Evolutionary conservation across 1,284 basidiomycete species (phyloP), one percentile per base, ranked within the genome.

Genomic region (Ceratobasidium sp.): DNA sequence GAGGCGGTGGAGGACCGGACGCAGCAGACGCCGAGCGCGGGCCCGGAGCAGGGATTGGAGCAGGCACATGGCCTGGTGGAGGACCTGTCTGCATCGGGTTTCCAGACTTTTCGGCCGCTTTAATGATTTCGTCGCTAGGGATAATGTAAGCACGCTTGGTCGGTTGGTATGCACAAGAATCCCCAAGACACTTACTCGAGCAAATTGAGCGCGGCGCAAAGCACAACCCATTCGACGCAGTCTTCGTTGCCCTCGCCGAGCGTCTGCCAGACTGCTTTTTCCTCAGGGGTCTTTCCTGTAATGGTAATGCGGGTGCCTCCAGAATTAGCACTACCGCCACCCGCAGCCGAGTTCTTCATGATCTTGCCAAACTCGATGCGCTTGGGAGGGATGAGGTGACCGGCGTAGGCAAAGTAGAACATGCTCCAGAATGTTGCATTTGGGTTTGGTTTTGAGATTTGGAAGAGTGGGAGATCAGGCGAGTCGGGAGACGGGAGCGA

Each of bases 331-430:
- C 50, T 52, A 23, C 96, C 95, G 76, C 92, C 94, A 16, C 91
- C 89, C 23, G 90, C 92, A 8, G 92, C 88, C 4, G 94, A 92
- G 79, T 96, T 97, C 87, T 97, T 97, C 81, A 95, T 92, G 75
- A 98, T 95, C 83, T 96, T 96, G 62, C 96, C 96, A 81, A 98
- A 98, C 82, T 98, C 96, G 80, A 97, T 94, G 61, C 97, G 90
- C 81, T 94, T 97, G 9, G 97, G 97, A 36, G 97, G 97, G 77
- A 99, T 99, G 80, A 98, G 94, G 81, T 99, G 97, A 18, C 97
- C 97, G 50, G 97, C 97, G 81, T 97, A 99, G 43, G 97, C 96
- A 80, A 99, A 99, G 83, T 99, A 99, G 84, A 98, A 99, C 93
- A 99, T 95, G 80, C 94, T 97, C 97, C 97, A 99, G 82, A 96